Evolutionary conservation across 169 alveolate genomes (phyloP).

Genomic region (Neospora caninum): DNA sequence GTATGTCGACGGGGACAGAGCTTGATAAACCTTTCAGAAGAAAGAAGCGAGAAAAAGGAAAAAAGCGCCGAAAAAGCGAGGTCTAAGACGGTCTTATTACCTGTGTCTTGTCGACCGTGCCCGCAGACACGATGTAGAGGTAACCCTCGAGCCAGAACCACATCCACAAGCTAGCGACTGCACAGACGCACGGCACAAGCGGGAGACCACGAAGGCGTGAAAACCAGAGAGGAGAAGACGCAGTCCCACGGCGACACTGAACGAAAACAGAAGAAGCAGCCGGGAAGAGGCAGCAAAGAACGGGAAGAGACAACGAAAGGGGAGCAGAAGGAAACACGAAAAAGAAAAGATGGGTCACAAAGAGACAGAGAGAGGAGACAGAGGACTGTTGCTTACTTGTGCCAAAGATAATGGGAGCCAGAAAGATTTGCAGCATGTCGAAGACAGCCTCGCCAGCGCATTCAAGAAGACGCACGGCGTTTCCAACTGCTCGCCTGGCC

Average conservation of each 20-base stretch:
- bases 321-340: not conserved
- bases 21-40: too few relatives aligned
- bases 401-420: slow-evolving; percentile 56
- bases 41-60: too few relatives aligned
- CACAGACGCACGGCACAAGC: not conserved
- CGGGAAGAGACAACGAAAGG: not conserved
- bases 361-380: not conserved
- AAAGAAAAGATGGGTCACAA: not conserved
- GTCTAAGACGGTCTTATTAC: slow-evolving; percentile 1
- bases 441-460: slow-evolving; percentile 56
- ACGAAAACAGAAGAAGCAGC: not conserved
- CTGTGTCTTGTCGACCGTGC: slow-evolving; percentile 48
- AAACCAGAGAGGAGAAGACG: not conserved
- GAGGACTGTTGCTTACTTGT: slow-evolving; percentile 9
- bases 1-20: too few relatives aligned
- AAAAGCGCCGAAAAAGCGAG: too few relatives aligned
- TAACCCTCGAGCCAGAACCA: slow-evolving; percentile 54
- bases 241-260: not conserved
- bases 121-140: slow-evolving; percentile 59
- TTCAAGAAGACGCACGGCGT: slow-evolving; percentile 58
- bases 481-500: slow-evolving; percentile 52
- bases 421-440: slow-evolving; percentile 60
- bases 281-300: not conserved
- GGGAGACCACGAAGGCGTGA: not conserved
- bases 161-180: slow-evolving; percentile 56